Percentiles rank a stretch among this genome's conserved stretches.
Conservation (phyloP, 306 rosid genomes). For the Canavalia ensiformis region DNA sequence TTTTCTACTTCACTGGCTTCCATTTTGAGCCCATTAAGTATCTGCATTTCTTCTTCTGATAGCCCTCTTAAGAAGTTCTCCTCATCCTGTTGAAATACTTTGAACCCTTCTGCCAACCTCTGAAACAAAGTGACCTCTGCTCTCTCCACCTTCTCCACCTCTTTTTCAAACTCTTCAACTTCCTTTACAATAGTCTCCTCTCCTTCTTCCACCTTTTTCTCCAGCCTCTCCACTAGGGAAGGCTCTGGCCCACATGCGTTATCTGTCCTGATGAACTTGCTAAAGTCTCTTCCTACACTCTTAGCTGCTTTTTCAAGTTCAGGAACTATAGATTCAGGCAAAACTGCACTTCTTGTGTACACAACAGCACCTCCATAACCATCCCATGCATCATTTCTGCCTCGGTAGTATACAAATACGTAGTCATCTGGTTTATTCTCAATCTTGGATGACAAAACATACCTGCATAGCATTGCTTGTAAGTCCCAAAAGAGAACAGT, state of each 20-base stretch:
- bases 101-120: conserved; percentile 77
- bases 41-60: conserved; percentile 79
- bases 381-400: conserved; percentile 98
- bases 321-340: conserved; percentile 84
- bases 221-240: conserved; percentile 83
- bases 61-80: conserved; percentile 70
- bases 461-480: conserved; percentile 63
- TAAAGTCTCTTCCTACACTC: conserved; percentile 85
- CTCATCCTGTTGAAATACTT: conserved; percentile 77
- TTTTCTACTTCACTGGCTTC: conserved; percentile 82
- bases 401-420: conserved; percentile 87
- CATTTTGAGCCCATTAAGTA: conserved; percentile 73
- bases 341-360: conserved; percentile 83
- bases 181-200: conserved; percentile 77
- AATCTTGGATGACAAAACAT: conserved; percentile 73
- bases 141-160: conserved; percentile 76
- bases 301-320: conserved; percentile 77
- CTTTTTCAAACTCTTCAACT: conserved; percentile 79
- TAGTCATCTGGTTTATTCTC: conserved; percentile 84
- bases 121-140: conserved; percentile 73
- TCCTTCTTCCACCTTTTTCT: conserved; percentile 89
- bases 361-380: conserved; percentile 95
- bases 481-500: neutral
- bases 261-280: conserved; percentile 75
- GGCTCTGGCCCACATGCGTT: conserved; percentile 98